Evolutionary conservation across 805 yeast species (phyloP), one percentile per base, ranked within the genome.

Genomic region (Cyberlindnera maclurae): DNA sequence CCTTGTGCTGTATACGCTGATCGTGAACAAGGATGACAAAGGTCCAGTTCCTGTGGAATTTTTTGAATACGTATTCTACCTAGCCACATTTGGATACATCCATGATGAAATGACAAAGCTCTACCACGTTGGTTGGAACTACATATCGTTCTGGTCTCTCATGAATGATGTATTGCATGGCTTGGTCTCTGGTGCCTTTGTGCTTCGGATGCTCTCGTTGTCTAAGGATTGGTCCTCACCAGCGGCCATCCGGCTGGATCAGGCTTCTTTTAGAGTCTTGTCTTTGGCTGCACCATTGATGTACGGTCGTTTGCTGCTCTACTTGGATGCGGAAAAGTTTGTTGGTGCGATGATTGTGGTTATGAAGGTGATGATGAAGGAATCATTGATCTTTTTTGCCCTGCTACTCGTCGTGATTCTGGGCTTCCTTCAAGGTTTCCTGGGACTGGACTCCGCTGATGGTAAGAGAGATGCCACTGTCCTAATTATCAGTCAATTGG

Each of bases 331-430:
- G 10, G 77, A 79, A 47, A 73, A 74, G 49, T 86, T 87, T 58
- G 84, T 86, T 35, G 96, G 96, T 30, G 85, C 88, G 2, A 82
- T 87, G 87, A 73, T 87, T 45, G 90, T 87, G 22, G 90, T 87
- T 4, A 64, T 84, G 36, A 84, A 84, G 52, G 80, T 79, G 41
- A 82, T 87, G 86, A 80, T 87, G 85, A 78, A 81, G 50, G 96
- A 87, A 58, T 81, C 93, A 2, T 57, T 84, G n/a, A 69, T 86
- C 12, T 87, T 87, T 64, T 87, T 87, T 55, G 82, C 84, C 33
- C 63, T 87, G 47, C 65, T 87, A 39, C 63, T 71, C 8, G 73
- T 86, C 41, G 78, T 87, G 28, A 77, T 82, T 44, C 57, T 82
- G 35, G 96, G 96, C 0, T 87, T 87, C 60, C 63, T 85, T 39